phyloP scores from a whole-genome alignment of 2,329 filamentous ascomycete species.

The Ceratocystis huliohia region DNA sequence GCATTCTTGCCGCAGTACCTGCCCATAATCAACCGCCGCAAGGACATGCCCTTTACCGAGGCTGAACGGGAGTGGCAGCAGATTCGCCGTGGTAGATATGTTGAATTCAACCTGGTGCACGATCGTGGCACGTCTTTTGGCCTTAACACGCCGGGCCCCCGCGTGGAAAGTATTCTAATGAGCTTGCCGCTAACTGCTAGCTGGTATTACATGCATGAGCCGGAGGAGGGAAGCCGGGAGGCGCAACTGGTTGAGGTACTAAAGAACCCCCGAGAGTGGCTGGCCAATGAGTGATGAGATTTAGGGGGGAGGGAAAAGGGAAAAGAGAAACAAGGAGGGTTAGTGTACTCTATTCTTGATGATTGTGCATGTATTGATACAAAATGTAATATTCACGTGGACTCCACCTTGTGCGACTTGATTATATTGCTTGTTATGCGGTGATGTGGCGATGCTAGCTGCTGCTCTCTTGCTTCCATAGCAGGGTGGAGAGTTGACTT shows the following conservation, averaged over 20 bases:
- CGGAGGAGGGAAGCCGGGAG: conserved; percentile 62
- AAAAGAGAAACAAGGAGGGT: not conserved
- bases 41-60: conserved; percentile 80
- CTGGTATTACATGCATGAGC: conserved; percentile 93
- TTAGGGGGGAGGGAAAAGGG: not conserved
- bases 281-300: conserved; percentile 30
- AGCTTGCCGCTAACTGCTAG: conserved; percentile 82
- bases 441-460: not conserved
- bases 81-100: conserved; percentile 82
- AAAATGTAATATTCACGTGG: too few relatives aligned
- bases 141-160: conserved; percentile 76
- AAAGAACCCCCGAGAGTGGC: conserved; percentile 53
- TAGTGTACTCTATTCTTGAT: not conserved
- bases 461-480: too few relatives aligned
- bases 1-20: conserved; percentile 85
- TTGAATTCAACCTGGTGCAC: conserved; percentile 97
- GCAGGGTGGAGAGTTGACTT: not conserved
- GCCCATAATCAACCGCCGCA: conserved; percentile 75
- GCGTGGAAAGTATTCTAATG: conserved; percentile 96
- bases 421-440: not conserved
- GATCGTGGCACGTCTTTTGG: conserved; percentile 92
- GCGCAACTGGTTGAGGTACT: conserved; percentile 65
- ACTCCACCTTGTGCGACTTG: not conserved
- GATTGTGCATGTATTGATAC: not conserved
- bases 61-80: conserved; percentile 95